Percentiles rank a stretch among this genome's conserved stretches.
Evolutionary conservation across 2,329 filamentous ascomycete species (phyloP).

Genomic region (Aspergillus ochraceoroseus): DNA sequence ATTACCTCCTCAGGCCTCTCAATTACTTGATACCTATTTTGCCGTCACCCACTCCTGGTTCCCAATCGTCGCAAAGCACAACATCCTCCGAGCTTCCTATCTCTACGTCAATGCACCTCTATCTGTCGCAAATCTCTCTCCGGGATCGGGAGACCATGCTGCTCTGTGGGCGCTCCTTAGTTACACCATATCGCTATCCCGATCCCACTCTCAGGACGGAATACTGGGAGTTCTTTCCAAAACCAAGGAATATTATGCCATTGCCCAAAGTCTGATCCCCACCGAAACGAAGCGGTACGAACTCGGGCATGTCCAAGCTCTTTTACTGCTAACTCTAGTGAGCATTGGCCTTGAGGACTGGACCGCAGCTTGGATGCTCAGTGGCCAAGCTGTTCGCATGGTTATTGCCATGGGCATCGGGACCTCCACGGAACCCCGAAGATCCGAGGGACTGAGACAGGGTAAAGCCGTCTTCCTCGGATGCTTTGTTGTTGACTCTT

Average conservation of each 20-base stretch:
- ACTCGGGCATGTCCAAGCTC: slow-evolving; percentile 43
- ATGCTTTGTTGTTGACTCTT: slow-evolving; percentile 52
- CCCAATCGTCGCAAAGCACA: slow-evolving; percentile 55
- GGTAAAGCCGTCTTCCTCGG: slow-evolving; percentile 47
- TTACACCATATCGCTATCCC: slow-evolving; percentile 38
- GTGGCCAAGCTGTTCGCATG: slow-evolving; percentile 51
- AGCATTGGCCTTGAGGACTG: slow-evolving; percentile 47
- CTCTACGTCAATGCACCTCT: slow-evolving; percentile 47
- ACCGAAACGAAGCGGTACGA: slow-evolving; percentile 39
- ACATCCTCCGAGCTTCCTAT: slow-evolving; percentile 54
- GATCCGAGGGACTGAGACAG: slow-evolving; percentile 32
- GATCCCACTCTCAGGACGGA: slow-evolving; percentile 16
- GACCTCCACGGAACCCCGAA: slow-evolving; percentile 24
- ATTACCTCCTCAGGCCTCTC: slow-evolving; percentile 50
- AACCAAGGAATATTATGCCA: slow-evolving; percentile 34
- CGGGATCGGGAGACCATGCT: slow-evolving; percentile 42
- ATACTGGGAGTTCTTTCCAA: slow-evolving; percentile 21
- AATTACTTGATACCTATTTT: slow-evolving; percentile 54
- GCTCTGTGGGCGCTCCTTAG: slow-evolving; percentile 44
- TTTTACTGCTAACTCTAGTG: slow-evolving; percentile 47
- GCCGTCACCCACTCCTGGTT: slow-evolving; percentile 57
- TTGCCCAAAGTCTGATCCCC: slow-evolving; percentile 38
- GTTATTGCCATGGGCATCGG: slow-evolving; percentile 39
- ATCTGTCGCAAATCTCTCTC: slow-evolving; percentile 24
- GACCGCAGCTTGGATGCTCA: slow-evolving; percentile 51